Evolutionary conservation across 2,329 filamentous ascomycete species (phyloP).

Genomic region (Furcasterigmium sp.): DNA sequence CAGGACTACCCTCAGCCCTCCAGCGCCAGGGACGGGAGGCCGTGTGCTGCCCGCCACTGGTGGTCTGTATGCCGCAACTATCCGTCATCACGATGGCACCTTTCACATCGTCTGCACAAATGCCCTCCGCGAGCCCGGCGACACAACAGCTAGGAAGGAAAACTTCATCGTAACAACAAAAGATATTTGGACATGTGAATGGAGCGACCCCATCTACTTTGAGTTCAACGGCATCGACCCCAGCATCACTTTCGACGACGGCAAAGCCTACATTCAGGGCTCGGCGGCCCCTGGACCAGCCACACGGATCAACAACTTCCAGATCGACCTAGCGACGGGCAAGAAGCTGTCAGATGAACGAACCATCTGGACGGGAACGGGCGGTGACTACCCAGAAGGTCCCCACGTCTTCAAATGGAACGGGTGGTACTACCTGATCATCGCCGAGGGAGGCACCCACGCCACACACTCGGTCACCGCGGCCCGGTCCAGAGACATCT

Average conservation of each 20-base stretch:
- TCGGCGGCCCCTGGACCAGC: conserved; percentile 5
- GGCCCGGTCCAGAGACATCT: conserved; percentile 16
- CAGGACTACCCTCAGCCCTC: no score
- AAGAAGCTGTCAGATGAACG: conserved; percentile 11
- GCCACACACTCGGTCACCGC: conserved; percentile 20
- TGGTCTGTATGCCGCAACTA: conserved; percentile 16
- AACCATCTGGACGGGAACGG: conserved; percentile 8
- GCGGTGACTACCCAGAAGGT: conserved; percentile 30
- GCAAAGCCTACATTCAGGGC: conserved; percentile 38
- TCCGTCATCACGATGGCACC: conserved; percentile 13
- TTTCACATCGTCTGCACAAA: conserved; percentile 18
- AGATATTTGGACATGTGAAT: conserved; percentile 15
- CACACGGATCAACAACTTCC: conserved; percentile 8
- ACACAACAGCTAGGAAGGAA: background rate
- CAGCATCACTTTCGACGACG: conserved; percentile 51
- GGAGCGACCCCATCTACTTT: conserved; percentile 17
- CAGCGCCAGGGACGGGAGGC: no score
- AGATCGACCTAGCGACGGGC: conserved; percentile 14
- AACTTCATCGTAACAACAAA: conserved; percentile 17
- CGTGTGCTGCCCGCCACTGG: conserved; percentile 16
- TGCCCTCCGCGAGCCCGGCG: conserved; percentile 7
- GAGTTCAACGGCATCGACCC: conserved; percentile 32
- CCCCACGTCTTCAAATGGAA: conserved; percentile 38
- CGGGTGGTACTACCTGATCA: conserved; percentile 41
- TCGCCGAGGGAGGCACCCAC: conserved; percentile 39